A percentile compares a stretch with the other conserved stretches of the same genome.
These are phyloP conservation scores for Skeletonema marinoi DNA, from an alignment of 108 stramenopile genomes.

Conservation along the genomic window DNA sequence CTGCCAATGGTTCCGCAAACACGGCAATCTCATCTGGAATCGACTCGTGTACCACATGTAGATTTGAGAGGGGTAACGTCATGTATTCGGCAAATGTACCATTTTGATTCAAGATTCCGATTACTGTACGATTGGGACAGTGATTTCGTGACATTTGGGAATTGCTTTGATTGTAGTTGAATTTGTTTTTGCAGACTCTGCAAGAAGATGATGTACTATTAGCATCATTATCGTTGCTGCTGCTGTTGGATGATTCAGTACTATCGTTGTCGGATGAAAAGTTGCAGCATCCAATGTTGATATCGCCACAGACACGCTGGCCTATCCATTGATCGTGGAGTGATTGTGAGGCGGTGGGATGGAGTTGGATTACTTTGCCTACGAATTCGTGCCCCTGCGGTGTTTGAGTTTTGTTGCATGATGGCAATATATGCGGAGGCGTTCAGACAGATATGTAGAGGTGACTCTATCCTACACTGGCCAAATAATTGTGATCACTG, in stretches of 20 bases:
- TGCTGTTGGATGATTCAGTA: too few species aligned
- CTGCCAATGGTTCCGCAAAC: slow-evolving; percentile 81
- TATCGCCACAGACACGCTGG: slow-evolving; percentile 73
- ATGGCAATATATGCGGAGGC: too few species aligned
- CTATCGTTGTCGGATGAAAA: too few species aligned
- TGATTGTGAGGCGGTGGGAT: slow-evolving; percentile 9
- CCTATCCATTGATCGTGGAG: slow-evolving; percentile 45
- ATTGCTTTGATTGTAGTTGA: slow-evolving; percentile 23
- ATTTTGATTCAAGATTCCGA: slow-evolving; percentile 73
- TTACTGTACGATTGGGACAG: slow-evolving; percentile 74
- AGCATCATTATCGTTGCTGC: neutral
- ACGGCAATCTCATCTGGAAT: slow-evolving; percentile 66
- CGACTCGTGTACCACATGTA: slow-evolving; percentile 61
- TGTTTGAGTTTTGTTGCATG: too few species aligned
- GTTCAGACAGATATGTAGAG: too few species aligned
- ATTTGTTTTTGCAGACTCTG: slow-evolving; percentile 44
- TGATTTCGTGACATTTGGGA: slow-evolving; percentile 61
- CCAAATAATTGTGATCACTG: too few species aligned
- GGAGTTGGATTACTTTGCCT: too few species aligned
- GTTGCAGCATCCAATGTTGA: slow-evolving; percentile 67
- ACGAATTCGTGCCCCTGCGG: too few species aligned
- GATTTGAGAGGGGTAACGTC: slow-evolving; percentile 64
- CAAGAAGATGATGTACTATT: slow-evolving; percentile 23
- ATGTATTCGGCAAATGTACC: slow-evolving; percentile 81
- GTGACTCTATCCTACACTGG: too few species aligned